Evolutionary conservation across 1,139 yeast genomes (phyloP), one percentile per base, ranked within the genome.

Genomic region (Wickerhamomyces sp.): DNA sequence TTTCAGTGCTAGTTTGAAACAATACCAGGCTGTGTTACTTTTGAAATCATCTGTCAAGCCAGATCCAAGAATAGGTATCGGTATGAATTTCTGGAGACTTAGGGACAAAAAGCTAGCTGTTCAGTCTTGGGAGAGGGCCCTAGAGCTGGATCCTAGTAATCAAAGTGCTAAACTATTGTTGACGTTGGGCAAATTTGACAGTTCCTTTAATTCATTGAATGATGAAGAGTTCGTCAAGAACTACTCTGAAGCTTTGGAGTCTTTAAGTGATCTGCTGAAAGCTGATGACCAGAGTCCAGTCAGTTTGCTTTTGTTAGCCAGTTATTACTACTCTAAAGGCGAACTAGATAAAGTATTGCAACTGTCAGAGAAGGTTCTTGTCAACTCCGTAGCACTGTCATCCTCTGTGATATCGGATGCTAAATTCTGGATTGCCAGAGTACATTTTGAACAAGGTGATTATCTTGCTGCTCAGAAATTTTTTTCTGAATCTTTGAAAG

Each of bases 11-110:
- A 91, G 96, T 14, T 70, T 91, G 48, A 82, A 81, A 55, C 59
- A 84, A 30, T 91, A 84, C 59, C 99, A 91, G 62, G 85, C 81
- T 45, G 81, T 86, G 9, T 67, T 91, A 46, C 71, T 80, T 31
- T 68, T 81, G 34, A 80, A 87, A 44, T 97, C 97, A 2, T 55
- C 78, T 26, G 66, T 83, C 53, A 72, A 72, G 45, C 97, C 97
- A 1, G 98, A 91, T 59, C 95, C 98, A 16, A 71, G 99, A 60
- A 72, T 91, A 39, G 99, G 98, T 17, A 79, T 91, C 45, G 99
- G 98, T 27, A 66, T 91, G 49, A 89, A 97, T 59, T 89, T 81
- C 55, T 91, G 96, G 96, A 76, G 78, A 42, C 65, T 91, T 41
- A 82, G 81, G 37, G 95, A 87, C 55, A 74, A 75, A 45, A 71